Conservation (phyloP, 2,329 filamentous ascomycete species). For the Mycosphaerella arachidis region DNA sequence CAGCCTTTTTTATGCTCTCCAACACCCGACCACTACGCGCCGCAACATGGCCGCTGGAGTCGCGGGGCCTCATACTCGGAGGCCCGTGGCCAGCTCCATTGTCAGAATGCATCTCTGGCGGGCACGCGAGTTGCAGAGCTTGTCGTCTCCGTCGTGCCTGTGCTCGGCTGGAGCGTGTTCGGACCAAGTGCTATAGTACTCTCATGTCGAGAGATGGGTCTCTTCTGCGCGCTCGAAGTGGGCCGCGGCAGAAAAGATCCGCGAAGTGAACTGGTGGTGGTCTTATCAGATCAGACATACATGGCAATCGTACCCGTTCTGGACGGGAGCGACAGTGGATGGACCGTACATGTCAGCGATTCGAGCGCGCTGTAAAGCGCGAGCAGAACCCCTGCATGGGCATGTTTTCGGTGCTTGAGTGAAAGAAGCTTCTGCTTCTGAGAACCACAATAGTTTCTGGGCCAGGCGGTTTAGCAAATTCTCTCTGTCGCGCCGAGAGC, state of each 20-base stretch:
- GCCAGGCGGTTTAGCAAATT: not conserved
- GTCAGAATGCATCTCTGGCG: slow-evolving; percentile 12
- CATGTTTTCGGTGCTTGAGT: not conserved
- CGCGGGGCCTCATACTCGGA: slow-evolving; percentile 16
- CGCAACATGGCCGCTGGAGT: slow-evolving; percentile 15
- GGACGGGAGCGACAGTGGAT: not conserved
- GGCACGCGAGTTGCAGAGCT: slow-evolving; percentile 15
- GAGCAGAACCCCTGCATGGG: not conserved
- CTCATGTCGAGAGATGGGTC: slow-evolving; percentile 15
- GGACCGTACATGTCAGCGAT: not conserved
- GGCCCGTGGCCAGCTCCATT: slow-evolving; percentile 18
- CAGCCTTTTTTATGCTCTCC: slow-evolving; percentile 9
- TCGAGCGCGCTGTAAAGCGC: not conserved
- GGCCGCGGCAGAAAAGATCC: slow-evolving; percentile 6
- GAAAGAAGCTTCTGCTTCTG: not conserved
- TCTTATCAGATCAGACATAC: not conserved
- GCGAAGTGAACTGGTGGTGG: not conserved
- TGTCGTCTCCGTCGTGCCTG: slow-evolving; percentile 12
- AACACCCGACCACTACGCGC: not conserved
- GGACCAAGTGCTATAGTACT: slow-evolving; percentile 12
- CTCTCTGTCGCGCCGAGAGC: not conserved
- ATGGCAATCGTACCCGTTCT: slow-evolving; percentile 5
- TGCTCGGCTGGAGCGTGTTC: slow-evolving; percentile 10
- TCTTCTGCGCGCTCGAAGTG: slow-evolving; percentile 6
- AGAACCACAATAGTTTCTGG: not conserved